A percentile compares a stretch with the other conserved stretches of the same genome.
Evolutionary conservation across 2,329 filamentous ascomycete species (phyloP).

Genomic region (Didymella segeticola): DNA sequence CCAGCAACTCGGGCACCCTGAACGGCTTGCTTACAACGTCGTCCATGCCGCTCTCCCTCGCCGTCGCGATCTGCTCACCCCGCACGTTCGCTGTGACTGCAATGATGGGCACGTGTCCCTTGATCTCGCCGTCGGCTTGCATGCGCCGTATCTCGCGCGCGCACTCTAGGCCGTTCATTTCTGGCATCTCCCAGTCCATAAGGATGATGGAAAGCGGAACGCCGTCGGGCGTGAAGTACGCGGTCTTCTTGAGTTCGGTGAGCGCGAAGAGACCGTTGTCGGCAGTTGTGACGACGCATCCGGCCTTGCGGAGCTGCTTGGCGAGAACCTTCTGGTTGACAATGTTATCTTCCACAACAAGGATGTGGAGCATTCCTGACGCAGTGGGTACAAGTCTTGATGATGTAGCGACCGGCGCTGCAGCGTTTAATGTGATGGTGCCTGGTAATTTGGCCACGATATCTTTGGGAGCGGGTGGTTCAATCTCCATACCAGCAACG

Average conservation of each 20-base stretch:
- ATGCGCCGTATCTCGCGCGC: slow-evolving; percentile 43
- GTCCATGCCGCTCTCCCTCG: slow-evolving; percentile 45
- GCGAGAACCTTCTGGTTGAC: slow-evolving; percentile 47
- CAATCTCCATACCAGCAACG: slow-evolving; percentile 5
- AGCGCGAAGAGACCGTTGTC: slow-evolving; percentile 45
- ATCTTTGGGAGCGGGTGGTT: background rate
- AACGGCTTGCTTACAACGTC: slow-evolving; percentile 47
- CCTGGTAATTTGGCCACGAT: slow-evolving; percentile 3
- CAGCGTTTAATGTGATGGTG: background rate
- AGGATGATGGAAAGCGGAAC: slow-evolving; percentile 41
- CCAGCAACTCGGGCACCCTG: slow-evolving; percentile 39
- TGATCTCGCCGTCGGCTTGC: slow-evolving; percentile 27
- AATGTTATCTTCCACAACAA: slow-evolving; percentile 48
- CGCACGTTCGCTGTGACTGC: slow-evolving; percentile 48
- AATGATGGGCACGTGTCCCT: slow-evolving; percentile 43
- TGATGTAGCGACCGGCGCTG: background rate
- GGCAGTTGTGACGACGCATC: slow-evolving; percentile 38
- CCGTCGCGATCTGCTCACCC: slow-evolving; percentile 40
- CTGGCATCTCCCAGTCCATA: slow-evolving; percentile 50
- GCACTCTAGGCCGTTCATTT: slow-evolving; percentile 48
- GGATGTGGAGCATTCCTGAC: slow-evolving; percentile 29
- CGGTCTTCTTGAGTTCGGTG: slow-evolving; percentile 29
- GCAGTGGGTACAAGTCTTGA: background rate
- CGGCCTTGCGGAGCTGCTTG: slow-evolving; percentile 42
- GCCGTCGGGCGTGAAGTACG: slow-evolving; percentile 18